A percentile compares a stretch with the other conserved stretches of the same genome.
Conservation (phyloP, 2,329 filamentous ascomycete species). For the Dryadomyces quercivorus region DNA sequence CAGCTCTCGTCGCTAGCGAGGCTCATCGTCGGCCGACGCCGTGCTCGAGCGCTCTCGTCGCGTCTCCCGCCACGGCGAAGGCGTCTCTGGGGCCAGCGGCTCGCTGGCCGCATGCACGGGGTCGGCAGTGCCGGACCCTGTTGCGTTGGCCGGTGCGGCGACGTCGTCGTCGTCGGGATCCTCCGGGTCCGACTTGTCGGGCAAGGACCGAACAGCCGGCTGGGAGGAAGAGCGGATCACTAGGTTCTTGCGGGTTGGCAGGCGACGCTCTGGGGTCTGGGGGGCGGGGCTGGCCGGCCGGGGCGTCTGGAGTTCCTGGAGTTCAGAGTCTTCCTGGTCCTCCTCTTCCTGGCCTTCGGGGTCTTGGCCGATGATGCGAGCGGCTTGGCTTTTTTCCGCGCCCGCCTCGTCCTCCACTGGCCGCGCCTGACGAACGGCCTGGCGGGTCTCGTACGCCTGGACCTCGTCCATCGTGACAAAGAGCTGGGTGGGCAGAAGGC, state of each 20-base stretch:
- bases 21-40: neutral
- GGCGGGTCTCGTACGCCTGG: slow-evolving; percentile 18
- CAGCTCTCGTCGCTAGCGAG: neutral
- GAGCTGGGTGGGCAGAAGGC: slow-evolving; percentile 26
- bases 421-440: slow-evolving; percentile 21
- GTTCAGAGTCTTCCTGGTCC: too few relatives aligned
- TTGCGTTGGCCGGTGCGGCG: too few relatives aligned
- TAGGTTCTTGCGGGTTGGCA: neutral
- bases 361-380: neutral
- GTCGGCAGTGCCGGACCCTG: too few relatives aligned
- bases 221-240: neutral
- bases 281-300: neutral
- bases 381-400: neutral
- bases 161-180: too few relatives aligned
- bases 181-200: too few relatives aligned
- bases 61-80: neutral
- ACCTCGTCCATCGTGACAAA: slow-evolving; percentile 28
- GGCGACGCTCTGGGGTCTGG: neutral
- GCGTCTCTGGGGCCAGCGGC: neutral
- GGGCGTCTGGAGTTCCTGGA: slow-evolving; percentile 2
- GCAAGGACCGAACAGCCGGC: neutral
- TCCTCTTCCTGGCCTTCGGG: slow-evolving; percentile 19
- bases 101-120: too few relatives aligned
- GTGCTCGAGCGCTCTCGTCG: neutral
- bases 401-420: slow-evolving; percentile 12